Base-by-base conservation (phyloP, 495 filamentous ascomycete species). In the Daldinia loculata region DNA sequence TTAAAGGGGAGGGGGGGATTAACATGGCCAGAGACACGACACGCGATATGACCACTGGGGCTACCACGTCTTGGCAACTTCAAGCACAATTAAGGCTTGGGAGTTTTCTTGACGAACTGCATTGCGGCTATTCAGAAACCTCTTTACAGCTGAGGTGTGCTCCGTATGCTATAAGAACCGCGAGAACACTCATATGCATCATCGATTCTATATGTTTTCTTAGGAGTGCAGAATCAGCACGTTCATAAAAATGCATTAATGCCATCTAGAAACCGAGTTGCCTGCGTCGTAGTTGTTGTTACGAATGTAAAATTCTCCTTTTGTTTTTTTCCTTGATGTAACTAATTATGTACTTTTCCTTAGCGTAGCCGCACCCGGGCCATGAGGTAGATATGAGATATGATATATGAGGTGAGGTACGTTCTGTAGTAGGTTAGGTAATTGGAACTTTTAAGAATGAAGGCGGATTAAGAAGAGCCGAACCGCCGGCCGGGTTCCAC, bases 221-320 rank as follows among this genome's bases (percentile, higher is more conserved):
- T 70, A 70, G 48, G 58, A 60, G 59, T 67, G 67, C 67, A 56
- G 38, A 70, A 53, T 62, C 62, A 73, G 65, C 65, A 66, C 52
- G 56, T 55, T 63, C 56, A 63, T 19, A 30, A 73, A 66, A 73
- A 69, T 66, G 61, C 66, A 68, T 66, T 65, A 72, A 69, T 69
- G 65, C 48, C 61, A 56, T 58, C 15, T 6, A 30, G 27, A 53
- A 30, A 17, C 39, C n/a, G 43, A 22, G 8, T 48, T 12, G 22
- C 11, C 2, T 14, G 12, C n/a, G 50, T 30, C 4, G 7, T 17
- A 29, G 11, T 53, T 53, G 14, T 30, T 53, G 26, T 30, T 53
- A 53, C 3, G 5, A 39, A 12, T 65, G 60, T 53, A 24, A 24
- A 51, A 30, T 53, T 51, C 45, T 51, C 9, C 4, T 50, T 50